Conservation (phyloP, 768 basidiomycete genomes). For the Boletales sp. region DNA sequence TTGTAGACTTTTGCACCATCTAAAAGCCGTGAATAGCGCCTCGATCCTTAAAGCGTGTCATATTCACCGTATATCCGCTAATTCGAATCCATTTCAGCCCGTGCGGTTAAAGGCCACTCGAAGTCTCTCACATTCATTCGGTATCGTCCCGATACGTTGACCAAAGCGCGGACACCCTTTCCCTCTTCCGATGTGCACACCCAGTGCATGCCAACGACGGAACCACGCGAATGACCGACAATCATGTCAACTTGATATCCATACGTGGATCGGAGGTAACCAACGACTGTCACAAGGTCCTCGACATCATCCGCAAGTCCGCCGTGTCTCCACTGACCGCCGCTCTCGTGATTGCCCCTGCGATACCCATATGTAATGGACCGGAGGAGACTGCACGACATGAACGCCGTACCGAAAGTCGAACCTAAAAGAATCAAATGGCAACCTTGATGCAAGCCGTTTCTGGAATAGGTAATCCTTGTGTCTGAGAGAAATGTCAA, state of each 20-base stretch:
- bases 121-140: conserved; percentile 65
- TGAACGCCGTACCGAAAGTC: conserved; percentile 68
- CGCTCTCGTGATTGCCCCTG: conserved; percentile 77
- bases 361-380: conserved; percentile 1
- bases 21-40: conserved; percentile 10
- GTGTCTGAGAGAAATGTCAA: conserved; percentile 46
- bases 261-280: conserved; percentile 52
- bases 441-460: conserved; percentile 58
- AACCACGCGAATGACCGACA: conserved; percentile 78
- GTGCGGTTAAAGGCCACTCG: not conserved
- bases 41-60: not conserved
- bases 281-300: conserved; percentile 65
- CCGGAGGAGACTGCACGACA: conserved; percentile 1
- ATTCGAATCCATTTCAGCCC: conserved; percentile 2
- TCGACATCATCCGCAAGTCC: conserved; percentile 57
- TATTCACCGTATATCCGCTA: conserved; percentile 29
- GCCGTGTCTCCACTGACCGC: conserved; percentile 61
- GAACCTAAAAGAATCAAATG: conserved; percentile 80
- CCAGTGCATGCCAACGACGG: conserved; percentile 67
- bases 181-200: conserved; percentile 61
- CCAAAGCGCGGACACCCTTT: conserved; percentile 51
- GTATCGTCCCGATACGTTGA: conserved; percentile 76
- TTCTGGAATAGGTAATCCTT: conserved; percentile 84
- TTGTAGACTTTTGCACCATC: conserved; percentile 36
- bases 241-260: conserved; percentile 70